Conservation (phyloP, 2,329 filamentous ascomycete species). For the Cytospora schulzeri region DNA sequence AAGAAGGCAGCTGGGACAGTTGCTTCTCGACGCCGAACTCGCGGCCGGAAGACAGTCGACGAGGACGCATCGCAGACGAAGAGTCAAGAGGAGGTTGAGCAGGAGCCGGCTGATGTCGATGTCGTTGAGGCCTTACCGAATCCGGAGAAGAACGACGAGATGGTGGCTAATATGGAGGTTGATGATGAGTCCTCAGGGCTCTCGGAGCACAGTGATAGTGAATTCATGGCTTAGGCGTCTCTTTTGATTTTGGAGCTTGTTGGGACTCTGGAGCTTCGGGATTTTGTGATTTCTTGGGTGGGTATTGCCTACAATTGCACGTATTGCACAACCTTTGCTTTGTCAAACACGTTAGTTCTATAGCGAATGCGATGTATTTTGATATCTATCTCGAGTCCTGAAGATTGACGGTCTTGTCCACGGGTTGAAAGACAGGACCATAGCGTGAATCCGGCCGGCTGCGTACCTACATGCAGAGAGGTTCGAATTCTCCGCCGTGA, state of each 20-base stretch:
- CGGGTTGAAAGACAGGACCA: too few relatives aligned
- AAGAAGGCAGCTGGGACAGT: neutral
- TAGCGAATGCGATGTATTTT: too few relatives aligned
- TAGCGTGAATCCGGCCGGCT: too few relatives aligned
- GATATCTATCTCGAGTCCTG: too few relatives aligned
- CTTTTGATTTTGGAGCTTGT: too few relatives aligned
- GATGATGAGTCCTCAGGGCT: constrained; percentile 1
- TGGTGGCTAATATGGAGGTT: neutral
- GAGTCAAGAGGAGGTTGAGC: neutral
- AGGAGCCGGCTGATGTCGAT: neutral
- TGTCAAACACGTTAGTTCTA: too few relatives aligned
- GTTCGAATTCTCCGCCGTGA: too few relatives aligned
- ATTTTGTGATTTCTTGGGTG: neutral
- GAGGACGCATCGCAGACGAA: neutral
- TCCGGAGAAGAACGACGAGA: neutral
- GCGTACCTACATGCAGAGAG: too few relatives aligned
- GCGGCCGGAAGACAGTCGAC: neutral
- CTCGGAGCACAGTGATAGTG: constrained; percentile 16
- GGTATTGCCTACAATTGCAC: neutral
- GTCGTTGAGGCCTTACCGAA: constrained; percentile 10
- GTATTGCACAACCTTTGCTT: neutral
- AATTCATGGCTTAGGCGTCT: neutral
- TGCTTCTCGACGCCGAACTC: neutral
- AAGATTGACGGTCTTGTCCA: too few relatives aligned
- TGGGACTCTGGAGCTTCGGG: too few relatives aligned